Base-by-base conservation (phyloP, 306 rosid genomes). In the Prunus davidiana region DNA sequence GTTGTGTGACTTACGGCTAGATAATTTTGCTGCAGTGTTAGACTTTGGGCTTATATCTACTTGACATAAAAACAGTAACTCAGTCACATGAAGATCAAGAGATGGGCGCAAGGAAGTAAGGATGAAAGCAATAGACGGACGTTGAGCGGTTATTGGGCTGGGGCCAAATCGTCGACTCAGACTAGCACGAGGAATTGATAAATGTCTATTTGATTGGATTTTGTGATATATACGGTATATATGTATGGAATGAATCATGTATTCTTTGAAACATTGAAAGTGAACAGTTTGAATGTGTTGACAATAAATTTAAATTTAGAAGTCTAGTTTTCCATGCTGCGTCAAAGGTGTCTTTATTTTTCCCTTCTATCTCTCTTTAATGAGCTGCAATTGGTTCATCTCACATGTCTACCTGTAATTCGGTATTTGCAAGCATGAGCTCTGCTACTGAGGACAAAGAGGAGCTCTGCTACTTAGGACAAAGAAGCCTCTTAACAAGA, bases 211-310 rank as follows among this genome's bases (percentile, higher is more conserved):
- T 78, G 74, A 73, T 61, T 79, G 58, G 73, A 43, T 79, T 87
- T 84, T 91, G 91, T 87, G 87, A 83, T 86, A 83, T 86, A 82
- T 84, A 71, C 86, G 80, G 90, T 86, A 80, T 78, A 83, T 89
- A 85, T 83, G 83, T 84, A 84, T 76, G 60, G 54, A 68, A 78
- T 22, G 76, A 71, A 71, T 82, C 85, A 45, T 86, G 89, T 90
- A 91, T 91, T 93, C 89, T 90, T 93, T 91, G 67, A 77, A 87
- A 88, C 93, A 73, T 60, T 28, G 76, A 69, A 86, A 83, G 69
- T 84, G 82, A 88, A 83, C 85, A 90, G 82, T 82, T 84, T 78
- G 88, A 87, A 82, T 80, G 75, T 78, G 77, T 85, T 80, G 72
- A 79, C 87, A 81, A 76, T 83, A 74, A 80, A 71, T 67, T 77